A percentile compares a stretch with the other conserved stretches of the same genome.
phyloP scores from a whole-genome alignment of 345 rosid genomes.

The Populus davidiana region DNA sequence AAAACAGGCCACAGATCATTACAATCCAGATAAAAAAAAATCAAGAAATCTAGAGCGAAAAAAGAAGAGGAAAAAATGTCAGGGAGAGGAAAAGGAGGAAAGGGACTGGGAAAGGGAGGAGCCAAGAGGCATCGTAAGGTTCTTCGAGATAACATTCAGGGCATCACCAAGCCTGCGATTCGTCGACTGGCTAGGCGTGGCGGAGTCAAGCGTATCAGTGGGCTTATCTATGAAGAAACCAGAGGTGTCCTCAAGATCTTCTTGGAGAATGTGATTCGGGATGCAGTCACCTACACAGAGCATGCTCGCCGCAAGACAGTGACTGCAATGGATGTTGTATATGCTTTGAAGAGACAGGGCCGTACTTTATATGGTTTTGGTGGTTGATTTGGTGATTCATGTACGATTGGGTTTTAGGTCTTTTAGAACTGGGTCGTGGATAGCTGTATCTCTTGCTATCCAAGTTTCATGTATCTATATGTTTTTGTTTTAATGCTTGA shows the following conservation, averaged over 20 bases:
- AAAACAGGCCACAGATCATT: too few relatives aligned
- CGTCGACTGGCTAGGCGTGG: background rate
- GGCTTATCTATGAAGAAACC: background rate
- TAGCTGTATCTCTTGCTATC: background rate
- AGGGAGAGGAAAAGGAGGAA: background rate
- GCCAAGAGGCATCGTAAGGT: background rate
- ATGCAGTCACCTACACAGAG: background rate
- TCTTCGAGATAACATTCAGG: background rate
- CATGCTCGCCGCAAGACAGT: background rate
- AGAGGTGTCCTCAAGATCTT: background rate
- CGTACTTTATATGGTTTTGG: background rate
- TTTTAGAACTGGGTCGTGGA: background rate
- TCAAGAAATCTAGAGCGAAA: background rate
- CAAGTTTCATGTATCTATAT: background rate
- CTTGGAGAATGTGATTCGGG: background rate
- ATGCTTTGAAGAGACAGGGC: conserved; percentile 4
- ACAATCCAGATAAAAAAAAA: background rate
- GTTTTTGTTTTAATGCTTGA: background rate
- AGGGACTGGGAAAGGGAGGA: conserved; percentile 2
- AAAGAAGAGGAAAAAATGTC: background rate
- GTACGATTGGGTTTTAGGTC: background rate
- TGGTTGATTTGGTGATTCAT: background rate
- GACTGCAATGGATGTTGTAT: conserved; percentile 1
- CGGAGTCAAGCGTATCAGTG: background rate
- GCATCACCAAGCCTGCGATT: background rate